These are phyloP conservation scores for Glycine latifolia DNA, from an alignment of 306 rosid genomes.

Conservation along the genomic window DNA sequence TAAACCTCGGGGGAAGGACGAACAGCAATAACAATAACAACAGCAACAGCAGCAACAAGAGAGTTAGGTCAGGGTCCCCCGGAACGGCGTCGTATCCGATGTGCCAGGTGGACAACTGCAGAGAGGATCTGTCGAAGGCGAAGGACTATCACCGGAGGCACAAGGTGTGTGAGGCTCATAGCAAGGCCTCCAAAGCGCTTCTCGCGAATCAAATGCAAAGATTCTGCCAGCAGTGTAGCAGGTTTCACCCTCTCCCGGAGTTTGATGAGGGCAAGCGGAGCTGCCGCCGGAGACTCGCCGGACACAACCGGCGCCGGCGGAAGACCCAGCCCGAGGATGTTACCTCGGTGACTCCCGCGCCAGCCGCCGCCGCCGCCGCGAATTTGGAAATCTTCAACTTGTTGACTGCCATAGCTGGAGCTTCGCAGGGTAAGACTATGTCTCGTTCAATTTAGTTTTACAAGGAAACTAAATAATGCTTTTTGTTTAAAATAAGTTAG, in stretches of 20 bases:
- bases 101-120: constrained; percentile 92
- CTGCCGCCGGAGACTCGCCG: constrained; percentile 91
- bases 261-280: constrained; percentile 94
- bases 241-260: constrained; percentile 84
- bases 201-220: constrained; percentile 79
- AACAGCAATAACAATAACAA: background rate
- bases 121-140: constrained; percentile 77
- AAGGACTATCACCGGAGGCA: constrained; percentile 94
- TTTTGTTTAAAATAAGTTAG: too few species aligned
- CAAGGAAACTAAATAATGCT: background rate
- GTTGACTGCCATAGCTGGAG: constrained; percentile 73
- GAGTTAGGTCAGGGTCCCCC: constrained; percentile 80
- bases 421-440: constrained; percentile 68
- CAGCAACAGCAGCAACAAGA: constrained; percentile 40
- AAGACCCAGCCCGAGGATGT: constrained; percentile 86
- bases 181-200: constrained; percentile 77
- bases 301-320: constrained; percentile 86
- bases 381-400: constrained; percentile 73
- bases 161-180: constrained; percentile 85
- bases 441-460: constrained; percentile 37
- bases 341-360: constrained; percentile 40
- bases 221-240: constrained; percentile 98
- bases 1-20: constrained; percentile 69
- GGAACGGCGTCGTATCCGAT: constrained; percentile 63
- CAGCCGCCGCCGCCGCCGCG: constrained; percentile 45